Conservation (phyloP, 2,329 filamentous ascomycete genomes). For the Phialophora tarda region DNA sequence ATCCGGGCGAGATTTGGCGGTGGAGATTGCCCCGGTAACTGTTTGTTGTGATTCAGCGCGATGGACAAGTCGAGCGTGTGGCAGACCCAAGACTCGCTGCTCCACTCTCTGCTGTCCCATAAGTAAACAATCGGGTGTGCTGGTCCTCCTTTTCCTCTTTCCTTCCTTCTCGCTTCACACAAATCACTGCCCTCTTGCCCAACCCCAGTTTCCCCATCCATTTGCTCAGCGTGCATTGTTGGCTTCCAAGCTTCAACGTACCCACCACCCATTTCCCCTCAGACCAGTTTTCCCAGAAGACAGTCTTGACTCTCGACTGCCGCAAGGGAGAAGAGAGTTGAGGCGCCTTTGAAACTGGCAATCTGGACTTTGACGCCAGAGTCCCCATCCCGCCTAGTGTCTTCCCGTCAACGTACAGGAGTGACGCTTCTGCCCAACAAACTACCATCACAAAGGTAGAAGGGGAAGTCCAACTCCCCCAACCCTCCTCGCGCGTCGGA, state of each 20-base stretch:
- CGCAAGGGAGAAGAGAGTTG: constrained; percentile 42
- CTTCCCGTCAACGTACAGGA: constrained; percentile 97
- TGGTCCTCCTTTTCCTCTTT: constrained; percentile 13
- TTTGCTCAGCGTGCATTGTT: constrained; percentile 21
- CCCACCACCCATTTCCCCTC: constrained; percentile 3
- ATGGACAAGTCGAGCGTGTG: neutral
- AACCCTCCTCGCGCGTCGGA: constrained; percentile 81
- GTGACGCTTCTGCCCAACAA: constrained; percentile 69
- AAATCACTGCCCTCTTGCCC: constrained; percentile 1
- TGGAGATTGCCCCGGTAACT: constrained; percentile 2
- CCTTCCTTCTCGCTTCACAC: constrained; percentile 9
- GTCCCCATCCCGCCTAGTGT: constrained; percentile 99
- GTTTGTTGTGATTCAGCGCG: constrained; percentile 18
- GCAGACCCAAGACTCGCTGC: neutral
- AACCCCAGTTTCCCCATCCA: neutral
- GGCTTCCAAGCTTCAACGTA: constrained; percentile 15
- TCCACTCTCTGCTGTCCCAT: constrained; percentile 13
- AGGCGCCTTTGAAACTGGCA: constrained; percentile 39
- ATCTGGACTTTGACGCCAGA: constrained; percentile 61
- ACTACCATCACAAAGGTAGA: constrained; percentile 78
- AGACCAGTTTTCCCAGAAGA: constrained; percentile 22
- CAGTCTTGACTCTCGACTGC: constrained; percentile 43
- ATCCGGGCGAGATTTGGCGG: neutral
- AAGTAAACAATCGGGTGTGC: neutral
- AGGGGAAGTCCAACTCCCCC: constrained; percentile 76